Evolutionary conservation across 169 alveolate species (phyloP), one percentile per base, ranked within the genome.

Genomic region (Plasmodium fragile): DNA sequence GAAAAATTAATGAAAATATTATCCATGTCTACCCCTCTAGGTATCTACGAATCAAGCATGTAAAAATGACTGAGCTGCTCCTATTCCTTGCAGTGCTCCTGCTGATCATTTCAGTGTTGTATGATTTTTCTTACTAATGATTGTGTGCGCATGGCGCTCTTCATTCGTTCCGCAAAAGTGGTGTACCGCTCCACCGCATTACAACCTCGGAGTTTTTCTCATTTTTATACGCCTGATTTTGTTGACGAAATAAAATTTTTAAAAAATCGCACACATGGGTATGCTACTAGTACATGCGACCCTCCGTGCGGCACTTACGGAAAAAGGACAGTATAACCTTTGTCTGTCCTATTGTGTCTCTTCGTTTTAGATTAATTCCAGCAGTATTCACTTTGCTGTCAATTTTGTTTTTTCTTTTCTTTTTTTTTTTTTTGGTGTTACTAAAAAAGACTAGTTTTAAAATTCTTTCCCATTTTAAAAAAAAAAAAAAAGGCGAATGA

Each of bases 1-100:
- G 93, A 4, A 41, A 85, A 49, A 85, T 85, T 69, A 85, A 85
- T 85, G 93, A 85, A 85, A 85, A 85, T 41, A 85, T 85, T 11
- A 85, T 85, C 25, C 93, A 85, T 25, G 93, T 85, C 22, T 85
- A 85, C 65, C 93, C 93, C 22, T 73, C 65, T 73, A 85, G 78
- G 70, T 85, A 85, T 30, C 45, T 85, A 85, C 52, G 93, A 85
- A 85, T 85, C 43, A 85, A 75, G 69, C 93, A 85, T 30, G 93
- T 69, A 52, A 75, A 49, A 85, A 75, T 69, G 18, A 85, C 93
- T 18, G 81, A 85, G 69, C 28, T 73, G 0, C 71, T 85, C n/a
- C 59, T 85, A 49, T 49, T 45, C 32, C 65, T 85, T 72, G 82
- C 93, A 28, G 69, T 85, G 30, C 36, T 73, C 49, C 36, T 85